Evolutionary conservation across 306 rosid genomes (phyloP).

Genomic region (Lathyrus aphaca): DNA sequence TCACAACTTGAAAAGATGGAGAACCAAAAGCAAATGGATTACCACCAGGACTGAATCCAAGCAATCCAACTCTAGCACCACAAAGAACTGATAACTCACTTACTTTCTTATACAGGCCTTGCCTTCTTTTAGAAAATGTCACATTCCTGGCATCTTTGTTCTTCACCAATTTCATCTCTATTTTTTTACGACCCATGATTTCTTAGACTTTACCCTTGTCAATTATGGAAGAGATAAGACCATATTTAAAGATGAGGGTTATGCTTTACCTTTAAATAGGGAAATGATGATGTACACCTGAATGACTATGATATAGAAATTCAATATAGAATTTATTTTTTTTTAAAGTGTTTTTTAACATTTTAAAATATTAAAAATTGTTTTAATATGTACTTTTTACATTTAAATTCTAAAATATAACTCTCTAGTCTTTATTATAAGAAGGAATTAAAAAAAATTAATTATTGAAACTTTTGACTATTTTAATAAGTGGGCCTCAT

Average conservation of each 20-base stretch:
- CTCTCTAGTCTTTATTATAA: no score
- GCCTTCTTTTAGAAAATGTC: not conserved
- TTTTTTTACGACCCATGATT: not conserved
- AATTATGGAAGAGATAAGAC: not conserved
- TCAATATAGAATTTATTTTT: no score
- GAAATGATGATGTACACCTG: no score
- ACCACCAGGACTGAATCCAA: conserved; percentile 1
- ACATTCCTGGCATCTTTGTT: not conserved
- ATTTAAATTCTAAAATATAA: no score
- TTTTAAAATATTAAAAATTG: no score
- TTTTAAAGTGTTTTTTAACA: no score
- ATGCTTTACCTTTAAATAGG: not conserved
- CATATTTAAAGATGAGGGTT: not conserved
- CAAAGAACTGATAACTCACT: not conserved
- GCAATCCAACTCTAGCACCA: not conserved
- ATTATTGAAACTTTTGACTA: no score
- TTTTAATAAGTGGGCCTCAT: no score
- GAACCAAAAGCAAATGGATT: not conserved
- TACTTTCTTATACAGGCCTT: not conserved
- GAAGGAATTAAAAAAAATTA: no score
- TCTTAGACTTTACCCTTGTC: no score
- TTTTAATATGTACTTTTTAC: no score
- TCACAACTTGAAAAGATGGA: not conserved
- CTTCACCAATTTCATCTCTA: not conserved
- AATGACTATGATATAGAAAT: no score